A percentile compares a stretch with the other conserved stretches of the same genome.
These are phyloP conservation scores for Pythium brachiatum DNA, from an alignment of 352 stramenopile species.

Conservation along the genomic window DNA sequence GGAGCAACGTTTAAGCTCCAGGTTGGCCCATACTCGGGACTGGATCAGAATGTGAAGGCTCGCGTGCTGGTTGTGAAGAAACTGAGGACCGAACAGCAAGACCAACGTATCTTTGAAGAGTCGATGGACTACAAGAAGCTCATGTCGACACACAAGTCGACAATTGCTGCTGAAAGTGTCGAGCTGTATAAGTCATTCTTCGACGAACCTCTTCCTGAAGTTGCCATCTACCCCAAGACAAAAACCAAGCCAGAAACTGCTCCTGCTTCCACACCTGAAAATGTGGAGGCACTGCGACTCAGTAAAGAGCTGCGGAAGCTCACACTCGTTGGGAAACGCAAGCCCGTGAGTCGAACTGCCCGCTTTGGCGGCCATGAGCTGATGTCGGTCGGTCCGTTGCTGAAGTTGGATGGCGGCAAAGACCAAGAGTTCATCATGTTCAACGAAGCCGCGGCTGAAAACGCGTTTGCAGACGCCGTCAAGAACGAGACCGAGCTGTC, in stretches of 20 bases:
- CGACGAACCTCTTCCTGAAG: slow-evolving; percentile 57
- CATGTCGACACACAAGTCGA: slow-evolving; percentile 42
- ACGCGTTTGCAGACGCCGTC: slow-evolving; percentile 72
- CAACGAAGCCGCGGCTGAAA: slow-evolving; percentile 68
- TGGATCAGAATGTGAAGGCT: slow-evolving; percentile 82
- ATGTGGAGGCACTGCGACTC: neutral
- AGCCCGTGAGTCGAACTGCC: neutral
- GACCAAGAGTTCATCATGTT: slow-evolving; percentile 83
- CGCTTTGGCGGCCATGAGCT: slow-evolving; percentile 39
- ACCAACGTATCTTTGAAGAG: slow-evolving; percentile 70
- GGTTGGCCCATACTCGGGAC: slow-evolving; percentile 60
- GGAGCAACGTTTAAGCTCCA: slow-evolving; percentile 84
- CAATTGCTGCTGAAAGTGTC: slow-evolving; percentile 60
- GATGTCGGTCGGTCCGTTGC: slow-evolving; percentile 64
- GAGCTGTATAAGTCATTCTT: slow-evolving; percentile 85
- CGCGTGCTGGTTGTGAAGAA: slow-evolving; percentile 79
- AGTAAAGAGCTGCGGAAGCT: slow-evolving; percentile 18
- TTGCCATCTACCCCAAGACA: slow-evolving; percentile 40
- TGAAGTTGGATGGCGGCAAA: slow-evolving; percentile 80
- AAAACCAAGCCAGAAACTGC: neutral
- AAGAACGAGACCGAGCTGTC: slow-evolving; percentile 74
- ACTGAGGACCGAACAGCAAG: slow-evolving; percentile 63
- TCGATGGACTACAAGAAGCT: slow-evolving; percentile 69
- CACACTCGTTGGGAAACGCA: slow-evolving; percentile 8
- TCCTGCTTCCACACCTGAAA: neutral